Percentiles rank a stretch among this genome's conserved stretches.
Evolutionary conservation across 2,329 filamentous ascomycete species (phyloP).

Genomic region (Colletotrichum endophyticum): DNA sequence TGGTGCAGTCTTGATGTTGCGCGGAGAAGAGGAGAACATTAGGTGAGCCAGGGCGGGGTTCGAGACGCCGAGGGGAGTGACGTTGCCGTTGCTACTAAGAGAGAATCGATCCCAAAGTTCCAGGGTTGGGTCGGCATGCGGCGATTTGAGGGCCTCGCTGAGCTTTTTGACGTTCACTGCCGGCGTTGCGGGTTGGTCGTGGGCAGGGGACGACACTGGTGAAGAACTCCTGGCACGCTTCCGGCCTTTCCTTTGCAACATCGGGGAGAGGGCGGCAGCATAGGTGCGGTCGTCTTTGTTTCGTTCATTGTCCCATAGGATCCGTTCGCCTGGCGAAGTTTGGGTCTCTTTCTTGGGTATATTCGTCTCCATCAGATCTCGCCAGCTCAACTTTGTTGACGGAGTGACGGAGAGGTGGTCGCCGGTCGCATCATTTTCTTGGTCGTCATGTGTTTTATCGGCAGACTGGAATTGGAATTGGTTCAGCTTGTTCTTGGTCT

Average conservation of each 20-base stretch:
- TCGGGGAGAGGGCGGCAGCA: conserved; percentile 49
- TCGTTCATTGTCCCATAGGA: conserved; percentile 64
- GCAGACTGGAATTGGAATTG: conserved; percentile 58
- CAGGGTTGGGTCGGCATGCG: conserved; percentile 73
- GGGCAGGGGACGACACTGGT: conserved; percentile 69
- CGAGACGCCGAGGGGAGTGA: conserved; percentile 47
- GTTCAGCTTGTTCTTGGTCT: conserved; percentile 65
- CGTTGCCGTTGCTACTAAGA: conserved; percentile 48
- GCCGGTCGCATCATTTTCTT: conserved; percentile 18
- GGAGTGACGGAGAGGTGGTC: conserved; percentile 21
- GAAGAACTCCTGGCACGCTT: conserved; percentile 80
- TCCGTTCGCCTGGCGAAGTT: conserved; percentile 63
- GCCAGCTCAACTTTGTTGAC: conserved; percentile 51
- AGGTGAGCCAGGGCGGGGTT: conserved; percentile 68
- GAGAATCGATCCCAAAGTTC: conserved; percentile 82
- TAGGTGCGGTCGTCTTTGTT: conserved; percentile 47
- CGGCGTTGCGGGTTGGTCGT: conserved; percentile 46
- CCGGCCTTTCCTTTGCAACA: conserved; percentile 54
- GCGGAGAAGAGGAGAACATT: conserved; percentile 74
- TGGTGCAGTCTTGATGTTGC: conserved; percentile 51
- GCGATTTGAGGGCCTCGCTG: conserved; percentile 65
- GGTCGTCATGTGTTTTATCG: conserved; percentile 23
- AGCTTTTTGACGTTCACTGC: conserved; percentile 64
- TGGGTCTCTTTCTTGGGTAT: conserved; percentile 49
- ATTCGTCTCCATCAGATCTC: conserved; percentile 58